phyloP scores from a whole-genome alignment of 2,329 filamentous ascomycete species.

The Emmonsiellopsis sp. region DNA sequence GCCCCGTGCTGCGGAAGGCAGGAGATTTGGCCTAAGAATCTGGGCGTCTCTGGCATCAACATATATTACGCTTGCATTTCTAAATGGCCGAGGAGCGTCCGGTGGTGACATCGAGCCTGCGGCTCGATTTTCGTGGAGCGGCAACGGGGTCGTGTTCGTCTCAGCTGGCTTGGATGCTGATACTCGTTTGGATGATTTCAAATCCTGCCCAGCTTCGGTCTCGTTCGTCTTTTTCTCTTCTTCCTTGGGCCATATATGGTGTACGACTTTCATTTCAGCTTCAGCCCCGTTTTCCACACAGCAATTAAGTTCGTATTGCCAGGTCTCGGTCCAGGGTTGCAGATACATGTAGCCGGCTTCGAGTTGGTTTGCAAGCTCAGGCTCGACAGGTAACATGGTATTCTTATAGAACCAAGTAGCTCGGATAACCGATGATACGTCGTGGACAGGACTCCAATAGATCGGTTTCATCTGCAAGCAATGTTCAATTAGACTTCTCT shows the following conservation, averaged over 20 bases:
- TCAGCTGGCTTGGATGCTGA: not conserved
- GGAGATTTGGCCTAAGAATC: slow-evolving; percentile 73
- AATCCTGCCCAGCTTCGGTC: slow-evolving; percentile 28
- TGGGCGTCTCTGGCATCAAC: slow-evolving; percentile 68
- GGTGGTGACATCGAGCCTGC: slow-evolving; percentile 31
- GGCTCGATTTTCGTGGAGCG: slow-evolving; percentile 30
- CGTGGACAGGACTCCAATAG: slow-evolving; percentile 93
- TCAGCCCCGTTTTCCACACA: slow-evolving; percentile 81
- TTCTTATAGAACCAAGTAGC: slow-evolving; percentile 98
- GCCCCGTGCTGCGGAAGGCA: slow-evolving; percentile 77
- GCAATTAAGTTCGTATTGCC: slow-evolving; percentile 81
- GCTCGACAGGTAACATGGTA: slow-evolving; percentile 82
- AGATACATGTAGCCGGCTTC: slow-evolving; percentile 85
- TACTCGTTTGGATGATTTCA: slow-evolving; percentile 15
- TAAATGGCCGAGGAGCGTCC: slow-evolving; percentile 49
- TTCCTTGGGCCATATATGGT: slow-evolving; percentile 68
- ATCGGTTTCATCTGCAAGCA: slow-evolving; percentile 75
- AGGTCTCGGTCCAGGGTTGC: slow-evolving; percentile 82
- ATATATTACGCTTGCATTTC: slow-evolving; percentile 76
- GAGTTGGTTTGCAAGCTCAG: slow-evolving; percentile 77
- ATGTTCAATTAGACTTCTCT: slow-evolving; percentile 7
- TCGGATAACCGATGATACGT: slow-evolving; percentile 69
- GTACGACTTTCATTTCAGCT: slow-evolving; percentile 83
- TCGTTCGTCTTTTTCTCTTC: slow-evolving; percentile 25
- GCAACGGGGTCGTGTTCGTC: slow-evolving; percentile 3